Percentiles rank a stretch among this genome's conserved stretches.
These are phyloP conservation scores for Quercus berberidifolia DNA, from an alignment of 306 rosid species.

Conservation along the genomic window DNA sequence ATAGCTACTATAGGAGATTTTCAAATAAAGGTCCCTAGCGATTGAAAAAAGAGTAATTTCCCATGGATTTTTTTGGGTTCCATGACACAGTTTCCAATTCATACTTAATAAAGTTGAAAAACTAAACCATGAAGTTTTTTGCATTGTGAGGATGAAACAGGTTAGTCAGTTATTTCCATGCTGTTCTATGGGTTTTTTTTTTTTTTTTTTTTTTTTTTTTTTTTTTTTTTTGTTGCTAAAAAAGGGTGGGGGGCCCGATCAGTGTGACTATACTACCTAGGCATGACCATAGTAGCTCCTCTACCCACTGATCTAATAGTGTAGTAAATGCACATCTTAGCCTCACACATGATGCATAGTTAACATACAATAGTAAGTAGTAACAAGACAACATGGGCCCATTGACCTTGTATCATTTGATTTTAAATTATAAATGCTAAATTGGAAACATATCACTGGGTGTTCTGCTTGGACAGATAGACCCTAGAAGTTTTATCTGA, in stretches of 20 bases:
- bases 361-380: background rate
- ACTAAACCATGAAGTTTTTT: constrained; percentile 14
- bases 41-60: background rate
- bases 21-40: background rate
- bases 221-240: too few relatives aligned
- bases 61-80: background rate
- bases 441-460: background rate
- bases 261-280: too few relatives aligned
- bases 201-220: fast-evolving
- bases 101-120: constrained; percentile 4
- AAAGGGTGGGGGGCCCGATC: too few relatives aligned
- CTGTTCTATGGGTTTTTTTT: background rate
- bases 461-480: background rate
- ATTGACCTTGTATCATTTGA: background rate
- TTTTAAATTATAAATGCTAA: background rate
- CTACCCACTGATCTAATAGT: background rate
- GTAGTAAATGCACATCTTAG: background rate
- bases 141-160: background rate
- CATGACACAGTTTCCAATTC: background rate
- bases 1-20: background rate
- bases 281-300: too few relatives aligned
- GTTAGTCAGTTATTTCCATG: background rate
- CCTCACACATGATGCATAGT: background rate
- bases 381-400: background rate
- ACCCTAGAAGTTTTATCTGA: background rate